Base-by-base conservation (phyloP, 1,284 basidiomycete species). In the Cryptococcus sp. region DNA sequence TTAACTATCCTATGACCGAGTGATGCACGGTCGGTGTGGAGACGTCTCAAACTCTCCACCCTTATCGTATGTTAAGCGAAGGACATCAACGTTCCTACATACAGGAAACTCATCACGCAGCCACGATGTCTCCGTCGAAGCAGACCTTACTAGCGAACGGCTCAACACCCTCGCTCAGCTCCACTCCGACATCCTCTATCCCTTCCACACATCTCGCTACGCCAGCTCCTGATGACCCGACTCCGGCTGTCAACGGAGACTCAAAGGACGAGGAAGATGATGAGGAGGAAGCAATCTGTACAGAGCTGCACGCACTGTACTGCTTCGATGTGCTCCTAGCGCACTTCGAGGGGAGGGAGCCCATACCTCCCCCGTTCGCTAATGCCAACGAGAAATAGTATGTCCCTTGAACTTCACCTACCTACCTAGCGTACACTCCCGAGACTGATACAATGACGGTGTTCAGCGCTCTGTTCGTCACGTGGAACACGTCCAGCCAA, bases 391-490 rank as follows among this genome's bases (percentile, higher is more conserved):
- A 72, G 48, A 55, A 56, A 16, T 74, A 64, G 72, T 75, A 59
- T 57, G 71, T 68, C 35, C 4, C 13, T 13, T 8, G 10, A 3
- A 10, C 31, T 5, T 13, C 13, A 13, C 8, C 8, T 10, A 13
- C 8, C 8, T 10, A 8, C 2, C 31, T 35, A 10, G 8, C 31
- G 10, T 35, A 13, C 10, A 35, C 31, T 35, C 2, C 5, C 31
- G 10, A 35, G 31, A 35, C 31, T 35, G 2, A 35, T 8, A 35
- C 13, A 35, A 2, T 35, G 8, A 35, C 13, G 10, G 8, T 35
- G 8, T 35, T 8, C 47, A 94, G 93, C 77, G 93, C 93, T 7
- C 82, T 99, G 57, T 99, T 99, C 78, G 91, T 99, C 39, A 98
- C 95, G 2, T 99, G 95, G 94, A 94, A 93, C 80, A 89, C 69